Percentiles rank a stretch among this genome's conserved stretches.
phyloP scores from a whole-genome alignment of 768 basidiomycete genomes.

The Agrocybe chaxingu region DNA sequence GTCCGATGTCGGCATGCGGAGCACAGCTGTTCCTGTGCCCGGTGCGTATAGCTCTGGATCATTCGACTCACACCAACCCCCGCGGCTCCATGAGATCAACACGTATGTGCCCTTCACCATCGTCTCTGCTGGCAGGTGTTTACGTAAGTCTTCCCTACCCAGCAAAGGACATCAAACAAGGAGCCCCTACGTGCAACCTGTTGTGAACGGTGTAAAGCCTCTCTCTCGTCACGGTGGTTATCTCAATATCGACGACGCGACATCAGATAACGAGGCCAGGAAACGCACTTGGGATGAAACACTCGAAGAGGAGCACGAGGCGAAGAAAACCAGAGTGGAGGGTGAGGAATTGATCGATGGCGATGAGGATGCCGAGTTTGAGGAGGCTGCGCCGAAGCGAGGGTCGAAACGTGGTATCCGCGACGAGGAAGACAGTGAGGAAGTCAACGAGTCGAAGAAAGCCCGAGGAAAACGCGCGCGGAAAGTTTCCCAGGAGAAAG shows the following conservation, averaged over 20 bases:
- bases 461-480: slow-evolving; percentile 52
- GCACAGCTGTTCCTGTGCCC: slow-evolving; percentile 12
- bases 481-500: slow-evolving; percentile 48
- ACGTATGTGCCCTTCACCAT: slow-evolving; percentile 1
- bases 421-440: slow-evolving; percentile 44
- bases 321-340: slow-evolving; percentile 55
- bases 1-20: slow-evolving; percentile 5
- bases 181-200: not conserved
- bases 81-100: slow-evolving; percentile 1
- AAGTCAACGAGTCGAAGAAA: slow-evolving; percentile 29
- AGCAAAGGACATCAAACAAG: not conserved
- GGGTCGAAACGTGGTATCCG: slow-evolving; percentile 47
- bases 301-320: slow-evolving; percentile 39
- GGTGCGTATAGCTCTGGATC: slow-evolving; percentile 17
- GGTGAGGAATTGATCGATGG: slow-evolving; percentile 45
- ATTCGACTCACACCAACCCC: slow-evolving; percentile 5
- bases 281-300: slow-evolving; percentile 44
- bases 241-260: slow-evolving; percentile 9
- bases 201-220: slow-evolving; percentile 1
- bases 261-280: slow-evolving; percentile 16
- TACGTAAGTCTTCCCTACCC: slow-evolving; percentile 12
- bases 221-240: slow-evolving; percentile 14
- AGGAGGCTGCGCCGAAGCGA: slow-evolving; percentile 29
- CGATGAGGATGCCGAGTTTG: slow-evolving; percentile 45
- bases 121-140: slow-evolving; percentile 3